Evolutionary conservation across 805 yeast genomes (phyloP), one percentile per base, ranked within the genome.

Genomic region (Saturnispora zaruensis): DNA sequence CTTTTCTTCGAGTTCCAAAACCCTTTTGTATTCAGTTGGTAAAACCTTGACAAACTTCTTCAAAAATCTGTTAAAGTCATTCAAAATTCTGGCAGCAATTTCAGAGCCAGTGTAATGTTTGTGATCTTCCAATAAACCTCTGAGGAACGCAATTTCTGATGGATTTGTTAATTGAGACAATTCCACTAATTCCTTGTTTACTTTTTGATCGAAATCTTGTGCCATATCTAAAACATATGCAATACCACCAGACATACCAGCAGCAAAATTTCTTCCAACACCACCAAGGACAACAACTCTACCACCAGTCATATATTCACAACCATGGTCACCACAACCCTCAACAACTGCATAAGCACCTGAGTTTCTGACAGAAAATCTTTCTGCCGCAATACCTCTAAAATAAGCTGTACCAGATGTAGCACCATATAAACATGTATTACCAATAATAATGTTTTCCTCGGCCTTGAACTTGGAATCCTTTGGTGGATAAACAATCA

Each of bases 221-320:
- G 93, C 97, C 74, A 91, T 86, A 61, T 90, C 96, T 60, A 91
- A 76, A 53, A 95, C 97, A 64, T 91, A 91, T 14, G 96, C 95
- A 67, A 93, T 91, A 80, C 99, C 99, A 71, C 99, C 99, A 60
- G 97, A 90, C 85, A 93, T 93, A 75, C 99, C 99, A 50, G 99
- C 96, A 54, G 87, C 96, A 66, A 86, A 86, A 74, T 89, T 84
- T 55, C 97, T 81, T 52, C 96, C 97, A 60, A 96, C 87, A 52
- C 81, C 71, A 44, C 97, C 96, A 58, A 91, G 77, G 44, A 91
- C 89, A 64, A 91, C 88, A 54, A 93, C 96, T 61, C 98, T 81
- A 66, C 99, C 99, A 67, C 99, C 98, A 59, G 98, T 90, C 99
- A 91, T 91, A 72, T 91, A 91, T 72, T 91, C 99, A 73, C 97